Conservation (phyloP, 352 stramenopile genomes). For the Globisporangium rhizosaccharum region DNA sequence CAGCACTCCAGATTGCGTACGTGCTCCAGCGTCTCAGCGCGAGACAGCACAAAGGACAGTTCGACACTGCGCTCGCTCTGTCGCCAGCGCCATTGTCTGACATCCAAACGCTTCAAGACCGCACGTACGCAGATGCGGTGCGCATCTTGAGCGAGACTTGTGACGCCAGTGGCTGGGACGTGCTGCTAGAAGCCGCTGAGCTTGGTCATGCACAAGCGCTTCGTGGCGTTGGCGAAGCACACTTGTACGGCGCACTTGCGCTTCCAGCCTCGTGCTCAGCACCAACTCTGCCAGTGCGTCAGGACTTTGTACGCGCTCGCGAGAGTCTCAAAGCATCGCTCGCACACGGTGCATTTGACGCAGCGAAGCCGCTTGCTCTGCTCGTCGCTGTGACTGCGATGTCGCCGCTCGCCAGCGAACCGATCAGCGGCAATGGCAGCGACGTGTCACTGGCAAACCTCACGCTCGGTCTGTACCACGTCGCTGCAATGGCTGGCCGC, state of each 20-base stretch:
- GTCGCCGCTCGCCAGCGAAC: background rate
- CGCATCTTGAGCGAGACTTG: slow-evolving; percentile 12
- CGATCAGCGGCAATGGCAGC: background rate
- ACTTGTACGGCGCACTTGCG: slow-evolving; percentile 29
- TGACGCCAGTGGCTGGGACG: slow-evolving; percentile 21
- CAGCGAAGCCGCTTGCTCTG: slow-evolving; percentile 26
- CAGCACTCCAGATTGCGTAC: slow-evolving; percentile 32
- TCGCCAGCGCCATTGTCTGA: no score
- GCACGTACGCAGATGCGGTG: slow-evolving; percentile 13
- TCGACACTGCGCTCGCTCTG: no score
- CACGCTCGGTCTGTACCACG: slow-evolving; percentile 40
- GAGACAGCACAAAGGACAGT: background rate
- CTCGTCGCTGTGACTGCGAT: background rate
- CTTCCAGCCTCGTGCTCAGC: slow-evolving; percentile 14
- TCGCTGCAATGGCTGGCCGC: slow-evolving; percentile 32
- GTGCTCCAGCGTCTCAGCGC: slow-evolving; percentile 21
- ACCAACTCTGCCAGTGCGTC: background rate
- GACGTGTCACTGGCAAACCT: slow-evolving; percentile 9
- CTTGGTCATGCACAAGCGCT: slow-evolving; percentile 24
- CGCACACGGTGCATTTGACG: slow-evolving; percentile 8
- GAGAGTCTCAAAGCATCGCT: slow-evolving; percentile 20
- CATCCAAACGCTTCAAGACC: slow-evolving; percentile 5
- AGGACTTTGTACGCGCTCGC: slow-evolving; percentile 20
- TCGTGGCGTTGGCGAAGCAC: slow-evolving; percentile 22
- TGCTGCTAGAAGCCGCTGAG: slow-evolving; percentile 29